These are phyloP conservation scores for Corymbia calophylla DNA, from an alignment of 441 rosid species.

Conservation along the genomic window DNA sequence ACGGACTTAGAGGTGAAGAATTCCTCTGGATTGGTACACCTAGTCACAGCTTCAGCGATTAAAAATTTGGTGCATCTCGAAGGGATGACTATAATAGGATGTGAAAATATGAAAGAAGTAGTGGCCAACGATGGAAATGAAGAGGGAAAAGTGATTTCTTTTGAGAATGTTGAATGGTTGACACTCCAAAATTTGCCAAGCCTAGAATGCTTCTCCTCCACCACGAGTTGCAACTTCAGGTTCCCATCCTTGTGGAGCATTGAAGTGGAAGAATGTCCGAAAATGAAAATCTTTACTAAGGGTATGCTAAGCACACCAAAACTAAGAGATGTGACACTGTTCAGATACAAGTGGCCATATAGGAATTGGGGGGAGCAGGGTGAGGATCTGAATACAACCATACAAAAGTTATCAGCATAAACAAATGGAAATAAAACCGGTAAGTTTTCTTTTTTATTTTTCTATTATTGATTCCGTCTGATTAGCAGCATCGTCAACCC, in stretches of 20 bases:
- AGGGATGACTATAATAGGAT: neutral
- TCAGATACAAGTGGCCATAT: no score
- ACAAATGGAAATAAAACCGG: no score
- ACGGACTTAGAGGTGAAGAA: no score
- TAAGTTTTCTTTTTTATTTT: no score
- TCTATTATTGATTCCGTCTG: no score
- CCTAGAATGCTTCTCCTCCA: neutral
- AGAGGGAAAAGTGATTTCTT: neutral
- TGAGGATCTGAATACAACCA: neutral
- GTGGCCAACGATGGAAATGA: neutral
- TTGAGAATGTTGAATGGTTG: neutral
- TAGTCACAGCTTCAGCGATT: no score
- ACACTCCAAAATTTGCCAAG: neutral
- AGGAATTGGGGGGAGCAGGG: neutral
- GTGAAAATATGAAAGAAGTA: neutral
- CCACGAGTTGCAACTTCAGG: neutral
- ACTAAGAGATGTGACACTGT: neutral
- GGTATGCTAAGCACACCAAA: neutral
- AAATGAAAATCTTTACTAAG: neutral
- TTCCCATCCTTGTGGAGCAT: neutral
- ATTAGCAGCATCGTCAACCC: no score
- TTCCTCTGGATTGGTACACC: no score
- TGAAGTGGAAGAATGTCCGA: neutral
- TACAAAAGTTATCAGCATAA: neutral
- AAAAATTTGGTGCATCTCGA: neutral